A percentile compares a stretch with the other conserved stretches of the same genome.
phyloP scores from a whole-genome alignment of 75 land plant species.

The Cupressus sempervirens region DNA sequence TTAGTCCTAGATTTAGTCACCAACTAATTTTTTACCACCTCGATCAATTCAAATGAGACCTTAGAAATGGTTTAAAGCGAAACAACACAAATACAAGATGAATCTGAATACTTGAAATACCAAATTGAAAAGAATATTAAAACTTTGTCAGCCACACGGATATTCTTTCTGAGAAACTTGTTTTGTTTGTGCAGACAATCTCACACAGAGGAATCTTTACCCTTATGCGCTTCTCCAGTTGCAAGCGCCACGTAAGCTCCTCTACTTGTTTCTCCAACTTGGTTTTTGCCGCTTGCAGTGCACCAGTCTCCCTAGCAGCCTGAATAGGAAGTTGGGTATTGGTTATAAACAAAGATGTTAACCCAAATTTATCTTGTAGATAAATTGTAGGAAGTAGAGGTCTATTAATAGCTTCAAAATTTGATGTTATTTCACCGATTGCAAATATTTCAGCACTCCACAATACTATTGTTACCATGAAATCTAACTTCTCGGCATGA shows the following conservation, averaged over 20 bases:
- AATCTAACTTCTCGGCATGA: too few relatives aligned
- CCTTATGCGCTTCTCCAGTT: conserved; percentile 94
- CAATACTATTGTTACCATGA: too few relatives aligned
- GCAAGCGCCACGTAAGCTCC: conserved; percentile 93
- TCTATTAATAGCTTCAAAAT: too few relatives aligned
- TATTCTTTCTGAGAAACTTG: not conserved
- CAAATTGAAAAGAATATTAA: not conserved
- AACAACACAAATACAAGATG: not conserved
- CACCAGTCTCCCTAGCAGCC: conserved; percentile 99
- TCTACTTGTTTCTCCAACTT: conserved; percentile 98
- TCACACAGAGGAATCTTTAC: conserved; percentile 26
- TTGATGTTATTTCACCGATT: too few relatives aligned
- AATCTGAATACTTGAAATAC: not conserved
- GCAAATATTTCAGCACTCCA: not conserved
- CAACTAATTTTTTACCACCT: not conserved
- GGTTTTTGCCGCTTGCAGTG: conserved; percentile 93
- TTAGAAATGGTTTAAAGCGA: not conserved
- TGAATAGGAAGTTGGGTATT: conserved; percentile 10
- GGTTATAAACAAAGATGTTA: not conserved
- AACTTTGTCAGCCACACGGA: not conserved
- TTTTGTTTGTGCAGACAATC: not conserved
- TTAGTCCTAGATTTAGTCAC: not conserved
- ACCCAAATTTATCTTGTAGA: not conserved
- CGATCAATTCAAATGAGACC: not conserved
- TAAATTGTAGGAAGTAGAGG: too few relatives aligned